Conservation (phyloP, 345 rosid species). For the Eucalyptus caleyi region DNA sequence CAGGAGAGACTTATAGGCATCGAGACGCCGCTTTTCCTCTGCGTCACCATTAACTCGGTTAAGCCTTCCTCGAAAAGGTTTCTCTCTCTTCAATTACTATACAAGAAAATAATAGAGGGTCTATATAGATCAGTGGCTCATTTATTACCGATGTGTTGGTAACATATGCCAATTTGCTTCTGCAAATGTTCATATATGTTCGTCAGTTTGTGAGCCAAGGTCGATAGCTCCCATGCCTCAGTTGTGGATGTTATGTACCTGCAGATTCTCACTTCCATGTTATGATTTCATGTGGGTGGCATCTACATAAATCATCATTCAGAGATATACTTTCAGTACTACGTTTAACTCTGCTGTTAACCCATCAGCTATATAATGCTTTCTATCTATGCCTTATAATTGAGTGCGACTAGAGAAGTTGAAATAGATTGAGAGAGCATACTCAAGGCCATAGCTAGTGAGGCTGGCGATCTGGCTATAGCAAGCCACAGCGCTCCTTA, state of each 20-base stretch:
- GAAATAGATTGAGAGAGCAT: background rate
- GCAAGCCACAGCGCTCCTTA: constrained; percentile 54
- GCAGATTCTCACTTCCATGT: background rate
- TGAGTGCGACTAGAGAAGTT: background rate
- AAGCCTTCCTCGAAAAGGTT: background rate
- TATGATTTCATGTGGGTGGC: background rate
- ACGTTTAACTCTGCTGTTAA: background rate
- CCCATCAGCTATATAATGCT: background rate
- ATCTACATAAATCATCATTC: background rate
- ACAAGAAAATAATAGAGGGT: background rate
- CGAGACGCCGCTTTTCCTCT: constrained; percentile 45
- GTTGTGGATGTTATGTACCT: constrained; percentile 43
- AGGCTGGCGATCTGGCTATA: constrained; percentile 47
- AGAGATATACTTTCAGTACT: background rate
- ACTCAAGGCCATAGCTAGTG: constrained; percentile 49
- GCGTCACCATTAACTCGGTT: background rate
- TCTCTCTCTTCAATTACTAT: background rate
- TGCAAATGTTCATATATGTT: constrained; percentile 52
- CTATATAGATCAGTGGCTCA: background rate
- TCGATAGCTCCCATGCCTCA: constrained; percentile 75
- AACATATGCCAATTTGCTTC: constrained; percentile 40
- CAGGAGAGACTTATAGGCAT: constrained; percentile 28
- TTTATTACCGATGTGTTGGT: constrained; percentile 44
- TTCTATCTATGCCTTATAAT: background rate
- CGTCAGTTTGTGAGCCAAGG: constrained; percentile 67